Base-by-base conservation (phyloP, 805 yeast species). In the Sugiyamaella lignohabitans region DNA sequence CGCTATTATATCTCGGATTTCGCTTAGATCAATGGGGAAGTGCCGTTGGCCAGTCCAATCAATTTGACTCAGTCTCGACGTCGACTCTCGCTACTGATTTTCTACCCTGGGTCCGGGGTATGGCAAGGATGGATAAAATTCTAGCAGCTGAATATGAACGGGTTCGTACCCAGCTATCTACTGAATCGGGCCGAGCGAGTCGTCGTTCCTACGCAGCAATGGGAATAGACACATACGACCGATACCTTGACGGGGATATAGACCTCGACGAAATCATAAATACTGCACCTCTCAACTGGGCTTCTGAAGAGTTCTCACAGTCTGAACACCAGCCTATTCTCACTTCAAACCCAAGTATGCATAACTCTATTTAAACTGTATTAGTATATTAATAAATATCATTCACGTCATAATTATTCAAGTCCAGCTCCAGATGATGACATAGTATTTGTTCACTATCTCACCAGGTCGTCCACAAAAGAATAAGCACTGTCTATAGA, bases 41-140 rank as follows among this genome's bases (percentile, higher is more conserved):
- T 27, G 4, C 27, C 11, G 38, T 21, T 34, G 47, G 14, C 6
- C 35, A 29, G 5, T 10, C 29, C 22, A 21, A 21, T 21, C 17
- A 29, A 8, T 52, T 50, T 34, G 55, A 52, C 22, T 43, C 46
- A 30, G 14, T 29, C 11, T 50, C 53, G 3, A 53, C 43, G 11
- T 5, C 41, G 16, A 18, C 37, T 1, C 23, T 52, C 29, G 47
- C 55, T 5, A 20, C 51, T 1, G 64, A 63, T 19, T 29, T 61
- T 4, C 55, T 56, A 1, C 68, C 68, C 1, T 55, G 46, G 43
- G 42, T 56, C 32, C 57, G 68, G 3, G 34, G 34, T 3, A 61
- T 64, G 53, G 66, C 61, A 1, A 53, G 54, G n/a, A 49, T 49
- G 3, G 68, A 64, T 32, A 17, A 18, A 8, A 36, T 32, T 5